Percentiles rank a stretch among this genome's conserved stretches.
Conservation (phyloP, 2,329 filamentous ascomycete genomes). For the Colletotrichum liriopes region DNA sequence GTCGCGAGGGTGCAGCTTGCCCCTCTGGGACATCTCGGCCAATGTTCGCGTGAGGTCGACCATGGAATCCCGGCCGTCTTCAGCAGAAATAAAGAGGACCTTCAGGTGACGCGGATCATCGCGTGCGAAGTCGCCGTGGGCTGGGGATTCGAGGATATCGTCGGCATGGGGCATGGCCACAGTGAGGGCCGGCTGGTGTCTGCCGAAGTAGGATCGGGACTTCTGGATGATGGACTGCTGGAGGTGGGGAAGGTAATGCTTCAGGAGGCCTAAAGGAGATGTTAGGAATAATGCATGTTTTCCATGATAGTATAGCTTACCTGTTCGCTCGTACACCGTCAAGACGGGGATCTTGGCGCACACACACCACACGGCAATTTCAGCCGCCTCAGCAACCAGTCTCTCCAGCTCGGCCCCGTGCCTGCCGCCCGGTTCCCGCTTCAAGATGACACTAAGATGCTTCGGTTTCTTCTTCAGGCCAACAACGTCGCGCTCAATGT, state of each 20-base stretch:
- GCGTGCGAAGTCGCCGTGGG: conserved; percentile 46
- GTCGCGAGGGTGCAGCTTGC: conserved; percentile 85
- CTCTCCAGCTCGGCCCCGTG: conserved; percentile 84
- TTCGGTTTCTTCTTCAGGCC: conserved; percentile 81
- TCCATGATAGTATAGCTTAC: conserved; percentile 63
- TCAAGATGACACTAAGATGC: conserved; percentile 90
- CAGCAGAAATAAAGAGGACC: conserved; percentile 85
- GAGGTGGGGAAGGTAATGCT: conserved; percentile 88
- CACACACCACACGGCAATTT: conserved; percentile 93
- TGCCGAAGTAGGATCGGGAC: conserved; percentile 89
- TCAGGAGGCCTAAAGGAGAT: conserved; percentile 79
- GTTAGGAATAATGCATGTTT: conserved; percentile 41
- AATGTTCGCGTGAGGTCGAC: conserved; percentile 96
- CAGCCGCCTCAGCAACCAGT: conserved; percentile 90
- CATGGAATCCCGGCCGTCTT: conserved; percentile 93
- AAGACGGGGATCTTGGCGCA: conserved; percentile 89
- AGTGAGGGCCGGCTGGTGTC: conserved; percentile 79
- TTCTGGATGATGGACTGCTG: conserved; percentile 86
- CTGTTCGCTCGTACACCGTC: conserved; percentile 93
- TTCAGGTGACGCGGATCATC: conserved; percentile 60
- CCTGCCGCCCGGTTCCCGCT: conserved; percentile 78
- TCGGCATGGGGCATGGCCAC: conserved; percentile 60
- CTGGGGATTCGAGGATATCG: conserved; percentile 55
- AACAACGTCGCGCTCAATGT: conserved; percentile 90
- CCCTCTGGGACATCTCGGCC: conserved; percentile 93